phyloP scores from a whole-genome alignment of 2,329 filamentous ascomycete species.

The Ustilaginoidea virens region DNA sequence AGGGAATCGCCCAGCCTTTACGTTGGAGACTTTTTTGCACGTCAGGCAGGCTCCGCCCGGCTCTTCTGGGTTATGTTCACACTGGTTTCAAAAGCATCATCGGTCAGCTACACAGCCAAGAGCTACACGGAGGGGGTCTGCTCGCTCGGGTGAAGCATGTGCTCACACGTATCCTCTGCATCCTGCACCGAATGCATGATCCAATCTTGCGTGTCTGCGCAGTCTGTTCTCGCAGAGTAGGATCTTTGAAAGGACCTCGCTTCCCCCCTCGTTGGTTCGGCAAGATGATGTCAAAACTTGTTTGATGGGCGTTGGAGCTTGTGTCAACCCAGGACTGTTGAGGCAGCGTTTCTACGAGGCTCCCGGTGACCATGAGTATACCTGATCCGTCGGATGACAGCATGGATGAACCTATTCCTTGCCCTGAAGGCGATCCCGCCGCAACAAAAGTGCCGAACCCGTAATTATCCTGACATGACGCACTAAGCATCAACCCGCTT shows the following conservation, averaged over 20 bases:
- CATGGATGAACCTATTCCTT: neutral
- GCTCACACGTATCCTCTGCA: slow-evolving; percentile 46
- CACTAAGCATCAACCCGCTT: neutral
- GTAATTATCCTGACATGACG: neutral
- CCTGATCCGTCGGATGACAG: neutral
- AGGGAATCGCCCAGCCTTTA: slow-evolving; percentile 36
- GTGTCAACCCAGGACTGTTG: slow-evolving; percentile 2
- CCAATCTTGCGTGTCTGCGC: slow-evolving; percentile 41
- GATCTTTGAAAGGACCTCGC: slow-evolving; percentile 39
- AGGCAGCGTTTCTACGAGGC: neutral
- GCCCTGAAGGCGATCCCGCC: neutral
- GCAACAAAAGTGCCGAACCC: neutral
- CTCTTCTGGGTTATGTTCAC: slow-evolving; percentile 32
- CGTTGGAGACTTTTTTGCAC: slow-evolving; percentile 34
- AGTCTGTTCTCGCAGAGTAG: slow-evolving; percentile 34
- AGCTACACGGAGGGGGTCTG: too few relatives aligned
- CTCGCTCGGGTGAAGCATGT: too few relatives aligned
- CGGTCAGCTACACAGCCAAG: too few relatives aligned
- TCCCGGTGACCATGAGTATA: slow-evolving; percentile 1
- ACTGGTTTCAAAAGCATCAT: slow-evolving; percentile 24
- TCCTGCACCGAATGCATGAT: slow-evolving; percentile 43
- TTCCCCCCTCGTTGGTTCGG: slow-evolving; percentile 19
- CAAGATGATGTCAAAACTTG: slow-evolving; percentile 14
- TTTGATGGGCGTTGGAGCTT: slow-evolving; percentile 7
- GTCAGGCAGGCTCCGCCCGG: slow-evolving; percentile 33